These are phyloP conservation scores for Debaryomyces singareniensis DNA, from an alignment of 1,139 yeast species.

Conservation along the genomic window DNA sequence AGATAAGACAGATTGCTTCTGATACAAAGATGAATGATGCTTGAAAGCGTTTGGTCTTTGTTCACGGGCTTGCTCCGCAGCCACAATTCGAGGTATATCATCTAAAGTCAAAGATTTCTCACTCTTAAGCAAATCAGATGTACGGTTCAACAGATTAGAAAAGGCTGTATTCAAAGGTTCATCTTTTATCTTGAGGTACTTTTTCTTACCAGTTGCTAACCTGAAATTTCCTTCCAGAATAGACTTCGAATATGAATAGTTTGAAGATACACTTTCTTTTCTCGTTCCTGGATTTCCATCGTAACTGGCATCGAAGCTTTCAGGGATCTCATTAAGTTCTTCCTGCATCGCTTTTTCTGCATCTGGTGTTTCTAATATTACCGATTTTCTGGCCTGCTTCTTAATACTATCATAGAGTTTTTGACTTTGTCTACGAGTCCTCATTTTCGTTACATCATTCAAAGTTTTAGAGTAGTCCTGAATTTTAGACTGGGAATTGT, in stretches of 20 bases:
- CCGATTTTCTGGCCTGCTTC: conserved; percentile 41
- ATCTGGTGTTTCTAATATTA: conserved; percentile 47
- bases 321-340: conserved; percentile 11
- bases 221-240: conserved; percentile 30
- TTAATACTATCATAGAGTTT: conserved; percentile 50
- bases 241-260: conserved; percentile 18
- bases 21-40: conserved; percentile 51
- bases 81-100: conserved; percentile 94
- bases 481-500: conserved; percentile 8
- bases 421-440: conserved; percentile 70
- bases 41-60: conserved; percentile 82
- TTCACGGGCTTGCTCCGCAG: conserved; percentile 94
- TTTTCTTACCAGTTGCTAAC: conserved; percentile 10
- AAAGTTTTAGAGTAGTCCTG: conserved; percentile 60
- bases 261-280: conserved; percentile 10
- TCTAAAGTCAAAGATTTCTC: conserved; percentile 87
- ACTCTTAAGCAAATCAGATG: conserved; percentile 67
- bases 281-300: conserved; percentile 6
- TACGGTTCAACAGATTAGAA: conserved; percentile 37
- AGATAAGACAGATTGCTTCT: conserved; percentile 30
- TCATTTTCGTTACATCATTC: conserved; percentile 69
- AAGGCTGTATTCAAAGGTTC: conserved; percentile 33
- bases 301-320: conserved; percentile 8
- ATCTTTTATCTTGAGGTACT: conserved; percentile 36
- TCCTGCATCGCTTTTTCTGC: conserved; percentile 34